These are phyloP conservation scores for Cyberlindnera bimundalis DNA, from an alignment of 805 yeast species.

Conservation along the genomic window DNA sequence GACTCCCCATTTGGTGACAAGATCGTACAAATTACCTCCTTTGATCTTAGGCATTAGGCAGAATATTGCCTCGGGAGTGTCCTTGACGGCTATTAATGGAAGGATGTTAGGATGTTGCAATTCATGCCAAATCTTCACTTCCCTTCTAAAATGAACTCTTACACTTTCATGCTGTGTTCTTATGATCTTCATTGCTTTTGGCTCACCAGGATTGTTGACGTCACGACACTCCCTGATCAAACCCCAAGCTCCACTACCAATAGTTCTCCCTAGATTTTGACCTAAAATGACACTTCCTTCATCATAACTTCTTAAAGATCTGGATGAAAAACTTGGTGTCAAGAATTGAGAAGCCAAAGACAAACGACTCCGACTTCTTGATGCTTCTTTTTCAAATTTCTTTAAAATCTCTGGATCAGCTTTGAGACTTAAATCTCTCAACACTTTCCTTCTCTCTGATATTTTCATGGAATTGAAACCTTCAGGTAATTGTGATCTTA, in stretches of 20 bases:
- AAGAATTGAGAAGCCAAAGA: constrained; percentile 30
- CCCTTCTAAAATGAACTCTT: constrained; percentile 60
- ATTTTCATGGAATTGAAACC: constrained; percentile 56
- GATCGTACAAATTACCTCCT: constrained; percentile 80
- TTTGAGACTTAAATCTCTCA: constrained; percentile 34
- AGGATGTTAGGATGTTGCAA: constrained; percentile 64
- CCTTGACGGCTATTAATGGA: constrained; percentile 56
- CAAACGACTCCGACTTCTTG: constrained; percentile 20
- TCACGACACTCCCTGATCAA: constrained; percentile 65
- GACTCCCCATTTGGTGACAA: constrained; percentile 66
- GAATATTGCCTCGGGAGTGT: constrained; percentile 61
- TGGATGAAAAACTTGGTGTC: constrained; percentile 21
- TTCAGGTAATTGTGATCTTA: constrained; percentile 40
- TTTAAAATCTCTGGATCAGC: constrained; percentile 30
- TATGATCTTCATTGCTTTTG: constrained; percentile 58
- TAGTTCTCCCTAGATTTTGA: constrained; percentile 63
- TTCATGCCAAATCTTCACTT: constrained; percentile 71
- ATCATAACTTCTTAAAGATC: constrained; percentile 40
- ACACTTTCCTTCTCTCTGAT: constrained; percentile 50
- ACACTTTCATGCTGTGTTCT: constrained; percentile 51
- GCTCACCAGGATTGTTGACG: constrained; percentile 25
- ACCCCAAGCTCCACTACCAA: constrained; percentile 93
- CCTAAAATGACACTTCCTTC: constrained; percentile 66
- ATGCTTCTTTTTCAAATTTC: constrained; percentile 27
- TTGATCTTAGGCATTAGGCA: constrained; percentile 65